Conservation (phyloP, 2,329 filamentous ascomycete species). For the Didymella sp. region DNA sequence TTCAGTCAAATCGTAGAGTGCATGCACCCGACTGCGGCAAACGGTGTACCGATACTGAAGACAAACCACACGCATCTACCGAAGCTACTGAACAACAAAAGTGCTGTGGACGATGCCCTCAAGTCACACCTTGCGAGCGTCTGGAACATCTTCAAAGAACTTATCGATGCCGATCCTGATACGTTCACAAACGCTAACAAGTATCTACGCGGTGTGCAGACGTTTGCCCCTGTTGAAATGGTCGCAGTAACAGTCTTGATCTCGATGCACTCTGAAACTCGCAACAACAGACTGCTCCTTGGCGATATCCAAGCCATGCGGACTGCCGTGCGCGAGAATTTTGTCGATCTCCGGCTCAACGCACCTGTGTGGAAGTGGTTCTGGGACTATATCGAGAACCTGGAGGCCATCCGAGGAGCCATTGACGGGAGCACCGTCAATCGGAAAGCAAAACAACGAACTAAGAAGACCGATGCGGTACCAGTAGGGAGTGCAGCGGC, state of each 20-base stretch:
- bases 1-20: constrained; percentile 50
- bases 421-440: constrained; percentile 32
- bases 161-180: constrained; percentile 35
- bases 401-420: constrained; percentile 36
- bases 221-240: constrained; percentile 49
- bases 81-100: constrained; percentile 38
- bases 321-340: constrained; percentile 34
- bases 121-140: constrained; percentile 45
- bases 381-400: constrained; percentile 43
- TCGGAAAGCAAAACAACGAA: constrained; percentile 4
- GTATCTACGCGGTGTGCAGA: constrained; percentile 36
- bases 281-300: constrained; percentile 38
- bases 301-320: constrained; percentile 42
- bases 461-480: neutral
- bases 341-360: constrained; percentile 41
- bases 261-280: constrained; percentile 38
- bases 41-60: constrained; percentile 37
- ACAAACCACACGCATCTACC: constrained; percentile 28
- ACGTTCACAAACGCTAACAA: constrained; percentile 41
- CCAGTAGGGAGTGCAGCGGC: neutral
- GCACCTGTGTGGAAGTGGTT: constrained; percentile 35
- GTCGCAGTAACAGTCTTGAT: constrained; percentile 45
- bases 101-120: constrained; percentile 34
- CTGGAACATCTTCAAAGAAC: constrained; percentile 41
- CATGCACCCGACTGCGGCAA: constrained; percentile 31